Conservation (phyloP, 768 basidiomycete genomes). For the Boletus rubroflammeus region DNA sequence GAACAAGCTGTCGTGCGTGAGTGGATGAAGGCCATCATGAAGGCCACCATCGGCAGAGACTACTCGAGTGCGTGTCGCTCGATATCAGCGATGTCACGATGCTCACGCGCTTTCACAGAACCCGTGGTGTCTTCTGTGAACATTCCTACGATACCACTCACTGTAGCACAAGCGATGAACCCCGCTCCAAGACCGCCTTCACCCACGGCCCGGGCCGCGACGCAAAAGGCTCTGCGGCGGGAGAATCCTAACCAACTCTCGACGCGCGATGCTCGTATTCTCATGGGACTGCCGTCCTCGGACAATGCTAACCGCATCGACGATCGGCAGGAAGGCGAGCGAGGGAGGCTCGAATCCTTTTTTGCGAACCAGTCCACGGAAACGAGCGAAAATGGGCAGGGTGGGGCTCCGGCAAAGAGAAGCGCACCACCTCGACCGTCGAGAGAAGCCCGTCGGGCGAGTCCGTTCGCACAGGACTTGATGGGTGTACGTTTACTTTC, state of each 20-base stretch:
- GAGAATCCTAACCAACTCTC: constrained; percentile 84
- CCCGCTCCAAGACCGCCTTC: constrained; percentile 94
- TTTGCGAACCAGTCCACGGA: constrained; percentile 42
- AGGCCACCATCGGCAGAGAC: constrained; percentile 93
- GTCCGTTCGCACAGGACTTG: constrained; percentile 26
- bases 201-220: constrained; percentile 80
- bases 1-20: constrained; percentile 84
- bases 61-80: constrained; percentile 65
- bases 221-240: constrained; percentile 79
- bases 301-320: constrained; percentile 23
- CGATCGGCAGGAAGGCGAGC: constrained; percentile 38
- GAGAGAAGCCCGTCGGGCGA: constrained; percentile 54
- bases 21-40: constrained; percentile 99
- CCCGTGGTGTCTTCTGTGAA: constrained; percentile 96
- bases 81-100: background rate
- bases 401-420: constrained; percentile 17
- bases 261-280: constrained; percentile 70
- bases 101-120: constrained; percentile 43
- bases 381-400: constrained; percentile 12
- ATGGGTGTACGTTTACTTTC: constrained; percentile 13
- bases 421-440: constrained; percentile 62
- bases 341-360: constrained; percentile 52
- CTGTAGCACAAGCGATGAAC: constrained; percentile 95
- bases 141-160: constrained; percentile 92
- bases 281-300: constrained; percentile 55